These are phyloP conservation scores for Acer campestre DNA, from an alignment of 345 rosid genomes.

Conservation along the genomic window DNA sequence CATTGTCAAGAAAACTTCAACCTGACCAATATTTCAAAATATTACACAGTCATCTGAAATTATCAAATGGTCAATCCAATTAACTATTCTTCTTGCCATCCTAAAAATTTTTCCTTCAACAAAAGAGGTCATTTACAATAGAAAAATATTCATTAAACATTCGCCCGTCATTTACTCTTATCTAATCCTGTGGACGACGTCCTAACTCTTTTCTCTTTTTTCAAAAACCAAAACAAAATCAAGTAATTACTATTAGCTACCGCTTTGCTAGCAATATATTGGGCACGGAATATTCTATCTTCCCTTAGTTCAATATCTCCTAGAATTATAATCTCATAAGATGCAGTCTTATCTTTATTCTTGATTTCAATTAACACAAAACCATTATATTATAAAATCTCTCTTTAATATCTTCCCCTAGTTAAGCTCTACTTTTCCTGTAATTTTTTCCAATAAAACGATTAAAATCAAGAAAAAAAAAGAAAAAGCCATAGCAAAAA, in stretches of 20 bases:
- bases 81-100: neutral
- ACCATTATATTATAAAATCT: too few species aligned
- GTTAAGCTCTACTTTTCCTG: too few species aligned
- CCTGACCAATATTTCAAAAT: neutral
- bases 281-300: neutral
- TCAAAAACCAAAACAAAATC: neutral
- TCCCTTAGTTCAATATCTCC: too few species aligned
- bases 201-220: neutral
- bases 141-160: too few species aligned
- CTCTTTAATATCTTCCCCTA: too few species aligned
- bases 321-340: too few species aligned
- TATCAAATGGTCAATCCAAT: neutral
- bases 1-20: constrained; percentile 11
- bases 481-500: too few species aligned
- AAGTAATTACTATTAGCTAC: neutral
- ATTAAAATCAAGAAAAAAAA: too few species aligned
- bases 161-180: neutral
- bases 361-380: too few species aligned
- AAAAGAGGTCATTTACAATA: too few species aligned
- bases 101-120: neutral
- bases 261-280: neutral
- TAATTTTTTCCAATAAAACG: too few species aligned
- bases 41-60: neutral
- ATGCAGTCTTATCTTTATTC: too few species aligned
- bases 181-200: neutral